These are phyloP conservation scores for Eucalyptus polybractea DNA, from an alignment of 345 rosid species.

Conservation along the genomic window DNA sequence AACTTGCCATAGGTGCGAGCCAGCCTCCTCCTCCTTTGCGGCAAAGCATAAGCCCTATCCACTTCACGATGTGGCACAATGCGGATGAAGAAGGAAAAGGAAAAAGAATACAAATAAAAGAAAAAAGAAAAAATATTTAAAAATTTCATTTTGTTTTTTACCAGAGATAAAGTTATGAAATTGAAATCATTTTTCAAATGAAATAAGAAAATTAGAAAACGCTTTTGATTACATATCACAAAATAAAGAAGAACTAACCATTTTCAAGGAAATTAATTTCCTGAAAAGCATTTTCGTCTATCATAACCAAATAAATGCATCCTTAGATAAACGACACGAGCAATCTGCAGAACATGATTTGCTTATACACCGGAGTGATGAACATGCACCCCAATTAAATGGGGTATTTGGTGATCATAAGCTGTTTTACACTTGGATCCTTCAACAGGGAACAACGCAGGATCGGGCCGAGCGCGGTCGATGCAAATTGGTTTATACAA, in stretches of 20 bases:
- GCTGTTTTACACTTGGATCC: background rate
- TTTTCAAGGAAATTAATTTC: background rate
- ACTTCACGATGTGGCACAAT: background rate
- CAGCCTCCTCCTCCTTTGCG: background rate
- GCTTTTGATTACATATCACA: fast-evolving
- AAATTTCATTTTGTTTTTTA: too few species aligned
- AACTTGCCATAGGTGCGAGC: background rate
- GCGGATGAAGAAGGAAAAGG: background rate
- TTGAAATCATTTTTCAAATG: too few species aligned
- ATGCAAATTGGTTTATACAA: background rate
- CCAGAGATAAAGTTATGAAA: background rate
- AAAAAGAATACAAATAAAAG: too few species aligned
- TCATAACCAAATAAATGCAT: background rate
- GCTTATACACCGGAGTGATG: background rate
- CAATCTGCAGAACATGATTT: background rate
- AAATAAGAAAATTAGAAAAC: too few species aligned
- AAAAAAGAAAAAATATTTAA: fast-evolving
- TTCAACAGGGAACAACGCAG: background rate
- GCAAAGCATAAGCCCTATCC: background rate
- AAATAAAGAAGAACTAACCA: too few species aligned
- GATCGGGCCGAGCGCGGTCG: background rate
- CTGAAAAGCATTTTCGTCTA: too few species aligned
- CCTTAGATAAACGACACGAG: background rate
- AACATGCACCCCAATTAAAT: background rate
- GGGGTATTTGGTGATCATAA: background rate